A percentile compares a stretch with the other conserved stretches of the same genome.
phyloP scores from a whole-genome alignment of 331 rosid genomes.

The Quercus tomentella region DNA sequence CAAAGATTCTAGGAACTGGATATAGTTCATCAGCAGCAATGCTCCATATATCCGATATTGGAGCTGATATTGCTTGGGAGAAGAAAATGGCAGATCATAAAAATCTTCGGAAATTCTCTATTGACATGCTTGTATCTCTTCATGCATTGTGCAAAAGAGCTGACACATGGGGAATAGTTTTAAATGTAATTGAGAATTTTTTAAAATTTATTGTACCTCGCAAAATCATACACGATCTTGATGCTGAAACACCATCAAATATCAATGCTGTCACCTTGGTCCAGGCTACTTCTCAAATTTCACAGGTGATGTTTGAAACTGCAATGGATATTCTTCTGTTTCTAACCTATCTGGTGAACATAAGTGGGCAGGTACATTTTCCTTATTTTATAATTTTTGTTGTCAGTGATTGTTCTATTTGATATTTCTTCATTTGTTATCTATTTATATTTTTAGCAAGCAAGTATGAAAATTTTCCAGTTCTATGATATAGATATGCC shows the following conservation, averaged over 20 bases:
- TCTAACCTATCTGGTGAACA: constrained; percentile 74
- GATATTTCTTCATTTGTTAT: not conserved
- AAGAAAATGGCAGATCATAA: constrained; percentile 60
- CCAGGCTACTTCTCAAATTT: constrained; percentile 83
- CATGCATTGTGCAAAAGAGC: constrained; percentile 66
- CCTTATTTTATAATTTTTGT: not conserved
- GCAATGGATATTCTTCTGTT: constrained; percentile 81
- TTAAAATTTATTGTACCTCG: constrained; percentile 80
- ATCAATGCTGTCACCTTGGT: constrained; percentile 61
- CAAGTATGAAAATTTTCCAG: not conserved
- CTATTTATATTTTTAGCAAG: not conserved
- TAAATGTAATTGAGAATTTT: constrained; percentile 60
- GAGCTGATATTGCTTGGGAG: constrained; percentile 44
- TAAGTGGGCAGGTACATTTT: constrained; percentile 63
- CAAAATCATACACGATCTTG: constrained; percentile 39
- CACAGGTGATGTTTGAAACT: constrained; percentile 84
- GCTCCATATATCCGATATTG: constrained; percentile 35
- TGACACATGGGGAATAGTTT: constrained; percentile 64
- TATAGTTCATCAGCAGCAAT: constrained; percentile 44
- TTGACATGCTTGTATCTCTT: constrained; percentile 77
- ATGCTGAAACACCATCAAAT: constrained; percentile 46
- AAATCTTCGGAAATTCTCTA: constrained; percentile 69
- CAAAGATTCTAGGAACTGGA: constrained; percentile 78
- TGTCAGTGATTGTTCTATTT: not conserved
- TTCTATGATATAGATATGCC: not conserved